Evolutionary conservation across 331 rosid species (phyloP).

Genomic region (Stylosanthes scabra): DNA sequence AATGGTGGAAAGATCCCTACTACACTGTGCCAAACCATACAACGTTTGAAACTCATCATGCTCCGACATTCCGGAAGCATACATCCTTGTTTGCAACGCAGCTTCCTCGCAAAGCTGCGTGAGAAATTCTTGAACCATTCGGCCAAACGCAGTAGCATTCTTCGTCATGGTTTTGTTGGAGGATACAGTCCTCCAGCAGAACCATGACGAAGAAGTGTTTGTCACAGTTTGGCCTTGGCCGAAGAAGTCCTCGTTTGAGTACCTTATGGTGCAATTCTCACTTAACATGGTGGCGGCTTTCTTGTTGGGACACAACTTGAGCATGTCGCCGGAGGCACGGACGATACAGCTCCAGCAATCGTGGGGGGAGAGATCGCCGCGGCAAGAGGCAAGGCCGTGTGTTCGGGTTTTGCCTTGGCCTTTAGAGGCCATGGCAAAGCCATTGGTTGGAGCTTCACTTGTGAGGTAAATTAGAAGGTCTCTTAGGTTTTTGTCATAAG

Average conservation of each 20-base stretch:
- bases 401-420: not conserved
- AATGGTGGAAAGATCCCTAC: conserved; percentile 18
- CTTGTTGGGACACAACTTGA: not conserved
- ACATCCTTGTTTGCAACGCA: conserved; percentile 17
- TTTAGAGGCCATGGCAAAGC: conserved; percentile 25
- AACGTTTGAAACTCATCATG: conserved; percentile 18
- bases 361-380: not conserved
- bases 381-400: conserved; percentile 3
- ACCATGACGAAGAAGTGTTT: not conserved
- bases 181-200: not conserved
- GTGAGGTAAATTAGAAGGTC: conserved; percentile 14
- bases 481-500: conserved; percentile 28
- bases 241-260: conserved; percentile 12
- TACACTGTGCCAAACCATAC: conserved; percentile 51
- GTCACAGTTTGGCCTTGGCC: not conserved
- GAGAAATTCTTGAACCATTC: conserved; percentile 4
- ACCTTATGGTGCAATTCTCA: conserved; percentile 1
- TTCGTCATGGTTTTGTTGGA: not conserved
- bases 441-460: conserved; percentile 13
- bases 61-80: conserved; percentile 30
- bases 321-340: not conserved
- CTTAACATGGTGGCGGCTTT: not conserved
- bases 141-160: not conserved
- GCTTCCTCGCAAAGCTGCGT: conserved; percentile 9
- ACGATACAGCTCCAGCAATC: conserved; percentile 2